Conservation (phyloP, 331 rosid species). For the Cydonia oblonga region DNA sequence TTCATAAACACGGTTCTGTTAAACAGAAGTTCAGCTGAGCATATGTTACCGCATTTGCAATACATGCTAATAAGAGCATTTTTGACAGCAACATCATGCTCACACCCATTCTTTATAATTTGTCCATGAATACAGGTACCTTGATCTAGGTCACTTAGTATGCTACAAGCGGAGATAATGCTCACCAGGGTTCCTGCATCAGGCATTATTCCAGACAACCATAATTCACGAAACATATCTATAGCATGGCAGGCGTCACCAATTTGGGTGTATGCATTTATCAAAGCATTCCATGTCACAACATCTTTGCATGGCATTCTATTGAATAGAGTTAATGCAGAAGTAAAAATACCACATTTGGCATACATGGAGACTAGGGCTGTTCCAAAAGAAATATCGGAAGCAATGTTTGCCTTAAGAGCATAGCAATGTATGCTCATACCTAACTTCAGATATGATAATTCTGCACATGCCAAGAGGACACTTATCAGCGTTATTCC, state of each 20-base stretch:
- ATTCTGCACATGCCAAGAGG: constrained; percentile 45
- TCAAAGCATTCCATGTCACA: constrained; percentile 62
- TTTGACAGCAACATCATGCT: constrained; percentile 31
- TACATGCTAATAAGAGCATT: constrained; percentile 55
- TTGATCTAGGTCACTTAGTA: constrained; percentile 17
- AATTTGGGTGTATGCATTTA: constrained; percentile 37
- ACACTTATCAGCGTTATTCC: constrained; percentile 25
- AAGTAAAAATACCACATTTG: constrained; percentile 25
- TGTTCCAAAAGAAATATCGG: constrained; percentile 33
- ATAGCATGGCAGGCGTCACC: constrained; percentile 37
- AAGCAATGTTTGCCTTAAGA: constrained; percentile 30
- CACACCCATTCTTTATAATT: constrained; percentile 39
- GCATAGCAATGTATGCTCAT: constrained; percentile 45
- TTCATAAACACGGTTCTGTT: constrained; percentile 14
- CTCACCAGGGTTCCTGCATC: constrained; percentile 46
- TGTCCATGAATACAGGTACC: constrained; percentile 48
- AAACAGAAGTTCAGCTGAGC: constrained; percentile 45
- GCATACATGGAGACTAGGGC: constrained; percentile 52
- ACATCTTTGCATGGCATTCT: constrained; percentile 40
- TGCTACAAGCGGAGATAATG: constrained; percentile 40
- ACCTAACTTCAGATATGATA: constrained; percentile 33
- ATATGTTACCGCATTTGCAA: constrained; percentile 43
- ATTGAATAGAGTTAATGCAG: constrained; percentile 34
- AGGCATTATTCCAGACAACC: constrained; percentile 29
- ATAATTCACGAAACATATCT: constrained; percentile 31